Base-by-base conservation (phyloP, 1,139 yeast genomes). In the Casaregolazyma lundiana region DNA sequence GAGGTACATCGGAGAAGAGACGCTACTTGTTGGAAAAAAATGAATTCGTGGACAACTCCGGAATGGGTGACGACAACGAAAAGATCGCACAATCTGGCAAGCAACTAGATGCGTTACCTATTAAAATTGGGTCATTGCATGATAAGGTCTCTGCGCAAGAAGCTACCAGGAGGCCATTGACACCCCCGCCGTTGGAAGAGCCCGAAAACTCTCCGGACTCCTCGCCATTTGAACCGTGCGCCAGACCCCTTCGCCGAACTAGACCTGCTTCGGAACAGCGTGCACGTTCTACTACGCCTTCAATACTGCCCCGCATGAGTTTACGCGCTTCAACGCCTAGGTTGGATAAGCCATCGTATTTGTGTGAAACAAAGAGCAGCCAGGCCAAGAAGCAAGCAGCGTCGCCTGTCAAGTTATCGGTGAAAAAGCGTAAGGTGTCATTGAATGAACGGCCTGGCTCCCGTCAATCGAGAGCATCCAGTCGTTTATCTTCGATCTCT, bases 351-450 rank as follows among this genome's bases (percentile, higher is more conserved):
- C 32, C 32, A 11, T 26, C 41, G 11, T 38, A 38, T 20, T 20
- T 38, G 2, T 21, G 34, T 15, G 34, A 22, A 22, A 38, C 41
- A 22, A 30, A 17, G 6, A 38, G 41, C 29, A 38, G 41, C 34
- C 32, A 38, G 32, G 41, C 41, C 13, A 38, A 38, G 16, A 38
- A 38, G 13, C 32, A 9, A 26, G 32, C 32, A 11, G 15, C 11
- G 6, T 26, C 32, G 32, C 32, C 32, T 7, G 15, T 15, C 11
- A 3, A n/a, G 15, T 26, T 26, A 7, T 26, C 32, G 32, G 32
- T 26, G 4, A 26, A 26, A 15, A 26, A 26, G 32, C 32, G 32
- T 11, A 26, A 26, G 15, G 15, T 26, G 15, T 26, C 32, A 7
- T 26, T n/a, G 32, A 15, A 5, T 7, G 13, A 13, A 2, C 11